phyloP scores from a whole-genome alignment of 768 basidiomycete genomes.

The Paxillus ammoniavirescens region DNA sequence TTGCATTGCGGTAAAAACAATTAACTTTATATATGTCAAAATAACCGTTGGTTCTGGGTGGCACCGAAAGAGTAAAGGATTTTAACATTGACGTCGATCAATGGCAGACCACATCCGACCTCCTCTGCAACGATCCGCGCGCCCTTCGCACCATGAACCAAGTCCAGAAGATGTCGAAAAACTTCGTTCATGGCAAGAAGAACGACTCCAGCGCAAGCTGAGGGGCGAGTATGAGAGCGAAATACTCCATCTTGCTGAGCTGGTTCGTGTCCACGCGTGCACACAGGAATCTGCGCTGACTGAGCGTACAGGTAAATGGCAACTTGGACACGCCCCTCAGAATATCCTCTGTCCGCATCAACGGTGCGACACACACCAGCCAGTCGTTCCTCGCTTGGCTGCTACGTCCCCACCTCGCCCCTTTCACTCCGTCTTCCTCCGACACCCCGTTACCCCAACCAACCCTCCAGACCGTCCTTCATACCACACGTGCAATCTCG shows the following conservation, averaged over 20 bases:
- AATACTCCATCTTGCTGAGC: constrained; percentile 57
- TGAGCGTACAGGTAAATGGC: constrained; percentile 1
- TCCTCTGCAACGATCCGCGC: constrained; percentile 54
- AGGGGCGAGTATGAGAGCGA: constrained; percentile 78
- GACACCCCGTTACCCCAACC: constrained; percentile 1
- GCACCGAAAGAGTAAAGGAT: too few species aligned
- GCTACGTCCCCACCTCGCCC: constrained; percentile 60
- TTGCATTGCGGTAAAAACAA: too few species aligned
- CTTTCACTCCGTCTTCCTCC: constrained; percentile 16
- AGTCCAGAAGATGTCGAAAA: constrained; percentile 49
- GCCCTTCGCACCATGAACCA: constrained; percentile 51
- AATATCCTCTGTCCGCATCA: constrained; percentile 77
- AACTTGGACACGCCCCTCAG: constrained; percentile 51
- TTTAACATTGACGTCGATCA: too few species aligned
- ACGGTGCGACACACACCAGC: constrained; percentile 74
- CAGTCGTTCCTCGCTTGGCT: constrained; percentile 79
- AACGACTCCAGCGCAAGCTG: constrained; percentile 65
- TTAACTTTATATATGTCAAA: too few species aligned
- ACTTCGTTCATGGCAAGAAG: constrained; percentile 68
- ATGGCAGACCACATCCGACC: constrained; percentile 32
- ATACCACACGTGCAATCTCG: constrained; percentile 65
- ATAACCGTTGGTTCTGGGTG: too few species aligned
- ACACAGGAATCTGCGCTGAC: not conserved
- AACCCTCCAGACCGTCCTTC: constrained; percentile 64
- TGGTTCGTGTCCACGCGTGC: constrained; percentile 36